Base-by-base conservation (phyloP, 441 rosid genomes). In the Mallotus japonicus region DNA sequence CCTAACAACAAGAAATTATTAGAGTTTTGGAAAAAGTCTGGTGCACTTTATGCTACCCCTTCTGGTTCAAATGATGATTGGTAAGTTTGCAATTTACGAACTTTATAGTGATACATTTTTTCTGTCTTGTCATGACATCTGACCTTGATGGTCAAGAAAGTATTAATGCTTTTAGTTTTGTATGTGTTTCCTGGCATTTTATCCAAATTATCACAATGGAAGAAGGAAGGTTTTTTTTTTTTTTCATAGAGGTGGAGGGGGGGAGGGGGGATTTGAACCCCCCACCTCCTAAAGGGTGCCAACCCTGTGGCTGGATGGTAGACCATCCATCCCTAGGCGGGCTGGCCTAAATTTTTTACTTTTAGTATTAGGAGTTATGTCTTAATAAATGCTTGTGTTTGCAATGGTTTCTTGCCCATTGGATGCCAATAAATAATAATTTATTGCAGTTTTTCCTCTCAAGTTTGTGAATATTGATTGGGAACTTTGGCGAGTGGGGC, bases 1-100 rank as follows among this genome's bases (percentile, higher is more conserved):
- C 93, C 94, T 61, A 83, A 74, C 61, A 87, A 89, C 86, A 85
- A 76, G 84, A 86, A 77, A 54, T 77, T 87, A 82, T 72, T 95
- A 79, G 91, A 88, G 77, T 75, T 59, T 54, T 95, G 99, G 97
- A 83, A 75, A 61, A 86, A 80, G 8, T 79, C 95, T 13, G 90
- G 92, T 77, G 93, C 94, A 73, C 93, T 95, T 51, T 95, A 90
- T 73, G 84, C 87, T 60, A 90, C 97, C 55, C 99, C 99, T 67
- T 74, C 79, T 62, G 99, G 99, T 75, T 91, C 97, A 54, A 91
- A 95, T 76, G 97, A 95, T 85, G 99, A 95, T 81, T 95, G 99
- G 99, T 95, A 80, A 69, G 84, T 67, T 53, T 51, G 22, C 62
- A 42, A 42, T 49, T 56, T 0, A 2, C 56, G 54, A 40, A 59